Evolutionary conservation across 1,139 yeast species (phyloP).

Genomic region (Yamadazyma dushanensis): DNA sequence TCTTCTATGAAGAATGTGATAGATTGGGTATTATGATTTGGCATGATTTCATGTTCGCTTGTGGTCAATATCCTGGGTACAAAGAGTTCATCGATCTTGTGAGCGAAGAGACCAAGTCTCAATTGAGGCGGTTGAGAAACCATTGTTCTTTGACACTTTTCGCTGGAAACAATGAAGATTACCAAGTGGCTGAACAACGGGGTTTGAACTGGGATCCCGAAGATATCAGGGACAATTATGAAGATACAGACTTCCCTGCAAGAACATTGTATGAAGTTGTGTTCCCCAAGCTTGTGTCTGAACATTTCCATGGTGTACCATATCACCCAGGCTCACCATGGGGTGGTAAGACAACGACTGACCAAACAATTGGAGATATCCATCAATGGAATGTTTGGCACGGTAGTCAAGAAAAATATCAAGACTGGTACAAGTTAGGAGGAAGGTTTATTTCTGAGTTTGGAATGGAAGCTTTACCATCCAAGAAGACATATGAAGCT

Average conservation of each 20-base stretch:
- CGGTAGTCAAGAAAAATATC: slow-evolving; percentile 44
- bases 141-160: slow-evolving; percentile 33
- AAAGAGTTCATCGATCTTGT: slow-evolving; percentile 30
- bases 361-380: slow-evolving; percentile 40
- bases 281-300: slow-evolving; percentile 29
- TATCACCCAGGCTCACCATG: slow-evolving; percentile 48
- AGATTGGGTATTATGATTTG: slow-evolving; percentile 43
- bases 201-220: slow-evolving; percentile 30
- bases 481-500: slow-evolving; percentile 24
- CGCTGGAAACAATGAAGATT: slow-evolving; percentile 51
- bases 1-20: slow-evolving; percentile 45
- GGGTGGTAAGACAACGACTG: slow-evolving; percentile 34
- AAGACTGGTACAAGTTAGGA: slow-evolving; percentile 37
- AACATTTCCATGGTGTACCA: slow-evolving; percentile 25
- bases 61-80: slow-evolving; percentile 48
- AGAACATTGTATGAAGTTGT: slow-evolving; percentile 37
- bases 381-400: slow-evolving; percentile 57
- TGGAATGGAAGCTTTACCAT: slow-evolving; percentile 47
- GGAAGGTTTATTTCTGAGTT: slow-evolving; percentile 50
- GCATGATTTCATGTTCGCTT: slow-evolving; percentile 57
- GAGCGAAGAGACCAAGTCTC: slow-evolving; percentile 31
- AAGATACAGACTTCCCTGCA: slow-evolving; percentile 39
- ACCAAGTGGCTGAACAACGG: slow-evolving; percentile 39
- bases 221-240: slow-evolving; percentile 26
- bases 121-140: slow-evolving; percentile 37